Evolutionary conservation across 2,329 filamentous ascomycete species (phyloP).

Genomic region (Penicillium frequentans): DNA sequence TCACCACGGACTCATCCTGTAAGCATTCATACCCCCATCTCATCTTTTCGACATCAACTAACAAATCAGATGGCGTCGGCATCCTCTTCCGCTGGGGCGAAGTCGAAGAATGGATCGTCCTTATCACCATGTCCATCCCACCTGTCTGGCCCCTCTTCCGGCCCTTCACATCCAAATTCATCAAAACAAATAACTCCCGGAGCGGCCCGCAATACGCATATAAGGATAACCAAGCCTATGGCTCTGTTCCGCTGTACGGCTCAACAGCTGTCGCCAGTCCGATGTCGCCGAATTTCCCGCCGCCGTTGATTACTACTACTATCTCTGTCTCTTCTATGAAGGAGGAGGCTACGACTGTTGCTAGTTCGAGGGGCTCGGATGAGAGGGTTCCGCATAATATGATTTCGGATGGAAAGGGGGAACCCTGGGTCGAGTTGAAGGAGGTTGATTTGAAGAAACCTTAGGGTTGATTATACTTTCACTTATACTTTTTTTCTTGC

Average conservation of each 20-base stretch:
- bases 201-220: background rate
- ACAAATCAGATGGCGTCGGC: constrained; percentile 14
- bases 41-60: background rate
- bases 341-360: constrained; percentile 3
- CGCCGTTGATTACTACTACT: constrained; percentile 15
- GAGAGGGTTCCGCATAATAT: constrained; percentile 1
- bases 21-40: background rate
- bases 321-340: constrained; percentile 15
- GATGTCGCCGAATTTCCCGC: constrained; percentile 14
- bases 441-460: background rate
- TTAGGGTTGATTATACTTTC: background rate
- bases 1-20: constrained; percentile 19
- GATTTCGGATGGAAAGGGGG: background rate
- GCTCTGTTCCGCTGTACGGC: background rate
- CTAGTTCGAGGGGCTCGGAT: constrained; percentile 3
- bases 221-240: background rate
- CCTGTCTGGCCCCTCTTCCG: constrained; percentile 23
- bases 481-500: background rate
- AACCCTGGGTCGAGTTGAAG: constrained; percentile 12
- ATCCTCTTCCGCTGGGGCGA: constrained; percentile 22
- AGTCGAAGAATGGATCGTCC: constrained; percentile 24
- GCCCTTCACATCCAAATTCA: constrained; percentile 19
- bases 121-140: constrained; percentile 25
- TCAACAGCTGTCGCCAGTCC: constrained; percentile 4
- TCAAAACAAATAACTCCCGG: constrained; percentile 10